Base-by-base conservation (phyloP, 176 grass and related monocot genomes). In the Otatea glauca region DNA sequence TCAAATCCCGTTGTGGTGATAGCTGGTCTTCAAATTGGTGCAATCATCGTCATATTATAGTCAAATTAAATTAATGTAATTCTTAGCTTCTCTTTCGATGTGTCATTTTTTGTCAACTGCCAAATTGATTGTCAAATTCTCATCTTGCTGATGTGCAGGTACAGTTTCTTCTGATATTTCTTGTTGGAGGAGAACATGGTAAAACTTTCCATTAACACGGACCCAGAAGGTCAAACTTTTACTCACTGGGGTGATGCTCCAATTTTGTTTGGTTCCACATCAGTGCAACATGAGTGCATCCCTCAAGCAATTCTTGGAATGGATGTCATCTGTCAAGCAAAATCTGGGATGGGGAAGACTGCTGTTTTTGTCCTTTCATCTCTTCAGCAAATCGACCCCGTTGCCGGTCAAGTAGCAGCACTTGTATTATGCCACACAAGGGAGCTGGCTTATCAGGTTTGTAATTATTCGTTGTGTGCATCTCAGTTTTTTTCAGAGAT, bases 221-320 rank as follows among this genome's bases (percentile, higher is more conserved):
- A 85, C 76, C 75, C 78, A 81, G 86, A 84, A 92, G 92, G 81
- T 89, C 95, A 85, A 90, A 86, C 91, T 88, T 92, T 93, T 88
- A 92, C 97, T 99, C 90, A 99, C 90, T 89, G 86, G 85, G 93
- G 81, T 99, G 85, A 85, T 80, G 80, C 93, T 92, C 83, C 88
- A 86, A 92, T 95, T 95, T 96, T 92, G 88, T 98, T 95, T 94
- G 81, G 92, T 92, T 96, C 91, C 84, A 88, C 91, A 94, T 81
- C 92, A 96, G 93, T 99, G 78, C 97, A 99, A 99, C 97, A 99
- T 20, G 97, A 99, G 75, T 99, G 97, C 79, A 99, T 99, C 68
- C 97, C 97, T 84, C 97, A 99, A 96, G 97, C 97, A 86, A 94
- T 96, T 80, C 91, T 99, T 54, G 97, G 97, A 70, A 99, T 99